Conservation (phyloP, 2,329 filamentous ascomycete genomes). For the Nigrospora osmanthi region DNA sequence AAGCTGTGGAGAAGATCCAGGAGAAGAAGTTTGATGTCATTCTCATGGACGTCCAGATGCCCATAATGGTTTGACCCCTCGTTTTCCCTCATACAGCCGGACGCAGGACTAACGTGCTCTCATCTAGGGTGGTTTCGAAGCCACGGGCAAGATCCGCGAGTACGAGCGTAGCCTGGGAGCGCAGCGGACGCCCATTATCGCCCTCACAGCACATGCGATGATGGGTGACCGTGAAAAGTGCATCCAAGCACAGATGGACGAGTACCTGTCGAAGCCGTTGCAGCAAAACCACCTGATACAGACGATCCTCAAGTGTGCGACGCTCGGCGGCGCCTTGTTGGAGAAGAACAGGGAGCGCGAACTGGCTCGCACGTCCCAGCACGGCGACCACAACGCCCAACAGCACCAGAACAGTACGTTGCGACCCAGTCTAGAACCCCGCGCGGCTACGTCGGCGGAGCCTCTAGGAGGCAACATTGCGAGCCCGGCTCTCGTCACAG, state of each 20-base stretch:
- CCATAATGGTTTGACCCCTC: conserved; percentile 73
- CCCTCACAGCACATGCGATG: conserved; percentile 96
- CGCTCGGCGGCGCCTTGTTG: conserved; percentile 74
- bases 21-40: conserved; percentile 92
- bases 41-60: conserved; percentile 99
- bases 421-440: conserved; percentile 33
- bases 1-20: conserved; percentile 89
- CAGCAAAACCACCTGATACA: conserved; percentile 97
- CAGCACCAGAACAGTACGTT: conserved; percentile 18
- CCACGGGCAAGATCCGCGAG: conserved; percentile 91
- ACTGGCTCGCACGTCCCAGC: conserved; percentile 41
- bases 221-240: conserved; percentile 97
- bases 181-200: conserved; percentile 88
- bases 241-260: conserved; percentile 98
- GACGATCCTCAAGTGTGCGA: conserved; percentile 94
- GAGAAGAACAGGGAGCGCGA: conserved; percentile 65
- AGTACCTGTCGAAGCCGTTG: conserved; percentile 92
- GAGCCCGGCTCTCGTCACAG: conserved; percentile 55
- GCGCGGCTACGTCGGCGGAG: conserved; percentile 64
- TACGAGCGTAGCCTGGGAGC: conserved; percentile 79
- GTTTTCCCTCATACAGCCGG: conserved; percentile 4
- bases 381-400: conserved; percentile 33
- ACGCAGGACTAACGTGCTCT: background rate
- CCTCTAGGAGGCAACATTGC: conserved; percentile 48
- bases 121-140: conserved; percentile 81